These are phyloP conservation scores for Talaromyces wortmannii DNA, from an alignment of 495 filamentous ascomycete genomes.

Conservation along the genomic window DNA sequence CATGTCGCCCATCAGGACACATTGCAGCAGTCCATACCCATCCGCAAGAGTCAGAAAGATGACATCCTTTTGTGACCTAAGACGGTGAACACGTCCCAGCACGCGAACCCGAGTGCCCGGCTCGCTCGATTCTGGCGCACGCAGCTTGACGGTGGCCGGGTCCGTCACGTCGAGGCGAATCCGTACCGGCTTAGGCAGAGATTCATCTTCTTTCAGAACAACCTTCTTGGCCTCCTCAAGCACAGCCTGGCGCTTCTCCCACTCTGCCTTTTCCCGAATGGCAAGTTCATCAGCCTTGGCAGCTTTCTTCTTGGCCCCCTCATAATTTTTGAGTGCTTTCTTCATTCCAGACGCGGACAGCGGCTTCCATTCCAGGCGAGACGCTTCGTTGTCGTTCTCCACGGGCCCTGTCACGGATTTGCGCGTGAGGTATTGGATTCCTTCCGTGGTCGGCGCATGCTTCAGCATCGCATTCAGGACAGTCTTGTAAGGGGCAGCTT, in stretches of 20 bases:
- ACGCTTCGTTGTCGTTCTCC: conserved; percentile 38
- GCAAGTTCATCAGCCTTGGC: conserved; percentile 62
- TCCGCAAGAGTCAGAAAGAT: conserved; percentile 84
- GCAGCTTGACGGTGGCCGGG: conserved; percentile 52
- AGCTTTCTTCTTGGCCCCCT: conserved; percentile 71
- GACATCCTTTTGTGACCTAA: conserved; percentile 78
- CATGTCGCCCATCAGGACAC: conserved; percentile 74
- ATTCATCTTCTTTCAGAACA: conserved; percentile 69
- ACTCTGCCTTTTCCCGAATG: conserved; percentile 65
- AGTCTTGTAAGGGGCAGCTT: conserved; percentile 72
- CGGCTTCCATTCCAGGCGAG: conserved; percentile 65
- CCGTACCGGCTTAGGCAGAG: conserved; percentile 69
- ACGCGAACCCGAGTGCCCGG: conserved; percentile 77
- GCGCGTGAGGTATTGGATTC: conserved; percentile 58
- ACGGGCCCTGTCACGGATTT: conserved; percentile 49
- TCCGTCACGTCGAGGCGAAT: conserved; percentile 67
- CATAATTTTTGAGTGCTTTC: conserved; percentile 67
- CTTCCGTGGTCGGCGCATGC: conserved; percentile 49
- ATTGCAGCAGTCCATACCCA: conserved; percentile 87
- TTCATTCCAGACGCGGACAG: conserved; percentile 77
- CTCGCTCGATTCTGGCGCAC: conserved; percentile 36
- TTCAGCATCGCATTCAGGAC: conserved; percentile 71
- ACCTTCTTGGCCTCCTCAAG: conserved; percentile 89
- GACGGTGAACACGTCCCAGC: conserved; percentile 76
- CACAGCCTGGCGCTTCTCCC: conserved; percentile 55